Evolutionary conservation across 768 basidiomycete genomes (phyloP).

Genomic region (Tylopilus balloui): DNA sequence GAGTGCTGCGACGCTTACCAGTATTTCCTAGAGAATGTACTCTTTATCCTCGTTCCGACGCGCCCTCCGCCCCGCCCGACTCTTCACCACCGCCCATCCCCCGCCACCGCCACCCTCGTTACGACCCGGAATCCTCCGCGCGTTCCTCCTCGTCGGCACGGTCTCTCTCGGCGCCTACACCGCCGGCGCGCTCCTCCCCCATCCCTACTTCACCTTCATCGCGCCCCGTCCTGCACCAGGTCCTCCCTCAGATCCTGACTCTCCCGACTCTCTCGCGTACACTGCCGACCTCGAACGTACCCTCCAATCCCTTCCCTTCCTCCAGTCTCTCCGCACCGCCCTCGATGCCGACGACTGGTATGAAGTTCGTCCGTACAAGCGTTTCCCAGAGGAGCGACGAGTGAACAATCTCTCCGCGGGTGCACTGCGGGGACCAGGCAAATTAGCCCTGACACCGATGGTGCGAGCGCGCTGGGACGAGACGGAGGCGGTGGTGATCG

Average conservation of each 20-base stretch:
- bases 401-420: slow-evolving; percentile 85
- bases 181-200: slow-evolving; percentile 67
- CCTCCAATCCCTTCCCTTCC: slow-evolving; percentile 61
- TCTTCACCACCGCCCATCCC: slow-evolving; percentile 15
- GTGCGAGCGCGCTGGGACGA: slow-evolving; percentile 74
- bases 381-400: slow-evolving; percentile 64
- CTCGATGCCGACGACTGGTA: slow-evolving; percentile 63
- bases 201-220: slow-evolving; percentile 57
- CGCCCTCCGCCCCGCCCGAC: slow-evolving; percentile 5
- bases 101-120: not conserved
- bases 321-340: slow-evolving; percentile 46
- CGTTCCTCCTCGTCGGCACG: slow-evolving; percentile 19
- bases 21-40: not conserved
- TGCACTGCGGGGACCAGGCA: slow-evolving; percentile 82
- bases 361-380: slow-evolving; percentile 68
- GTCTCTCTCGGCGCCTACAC: slow-evolving; percentile 36
- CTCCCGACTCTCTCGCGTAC: slow-evolving; percentile 54
- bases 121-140: slow-evolving; percentile 9
- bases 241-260: slow-evolving; percentile 50
- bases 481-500: slow-evolving; percentile 59
- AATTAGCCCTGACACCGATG: slow-evolving; percentile 75
- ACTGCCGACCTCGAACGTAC: slow-evolving; percentile 58
- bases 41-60: slow-evolving; percentile 10
- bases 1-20: not conserved
- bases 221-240: slow-evolving; percentile 76